Base-by-base conservation (phyloP, 176 grass and related monocot genomes). In the Musa acuminata region DNA sequence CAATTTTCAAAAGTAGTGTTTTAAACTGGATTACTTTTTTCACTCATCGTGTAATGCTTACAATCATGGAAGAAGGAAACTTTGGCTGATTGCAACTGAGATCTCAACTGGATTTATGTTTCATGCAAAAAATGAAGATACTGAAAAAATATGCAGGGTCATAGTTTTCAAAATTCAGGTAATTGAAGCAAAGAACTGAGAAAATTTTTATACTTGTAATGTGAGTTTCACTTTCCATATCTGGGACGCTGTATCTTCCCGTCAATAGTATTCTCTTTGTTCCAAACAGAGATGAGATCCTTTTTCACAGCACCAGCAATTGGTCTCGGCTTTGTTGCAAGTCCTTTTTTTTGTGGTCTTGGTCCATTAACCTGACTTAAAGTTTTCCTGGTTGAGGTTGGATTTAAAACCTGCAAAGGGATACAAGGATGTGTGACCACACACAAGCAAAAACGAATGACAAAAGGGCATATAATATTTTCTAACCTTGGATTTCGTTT, bases 401-500 rank as follows among this genome's bases (percentile, higher is more conserved):
- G 21, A 52, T n/a, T 20, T 48, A 77, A 52, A 52, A 23, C 57
- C 75, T 77, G 75, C 75, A 51, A 26, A 64, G 20, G 52, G 27
- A 51, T 19, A 62, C 20, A 64, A 51, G 22, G 16, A n/a, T 62
- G 2, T 0, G 48, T 51, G 19, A 64, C 11, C 13, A 27, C 50
- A 5, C 52, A 64, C 3, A 64, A 77, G 11, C 1, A 23, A 24
- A 21, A 19, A 13, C 11, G 2, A 64, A 64, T 25, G 75, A 8
- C 3, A 23, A 25, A 52, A 50, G 5, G 14, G 20, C 14, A 8
- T 5, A 24, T 64, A 25, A 19, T 55, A 0, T 59, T 14, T 77
- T 72, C 3, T 16, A 25, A 77, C 75, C 75, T 65, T 77, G 58
- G 60, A 25, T 25, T 77, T 77, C 24, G 58, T 23, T 65, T 65